A percentile compares a stretch with the other conserved stretches of the same genome.
phyloP scores from a whole-genome alignment of 495 filamentous ascomycete species.

The Daldinia decipiens region DNA sequence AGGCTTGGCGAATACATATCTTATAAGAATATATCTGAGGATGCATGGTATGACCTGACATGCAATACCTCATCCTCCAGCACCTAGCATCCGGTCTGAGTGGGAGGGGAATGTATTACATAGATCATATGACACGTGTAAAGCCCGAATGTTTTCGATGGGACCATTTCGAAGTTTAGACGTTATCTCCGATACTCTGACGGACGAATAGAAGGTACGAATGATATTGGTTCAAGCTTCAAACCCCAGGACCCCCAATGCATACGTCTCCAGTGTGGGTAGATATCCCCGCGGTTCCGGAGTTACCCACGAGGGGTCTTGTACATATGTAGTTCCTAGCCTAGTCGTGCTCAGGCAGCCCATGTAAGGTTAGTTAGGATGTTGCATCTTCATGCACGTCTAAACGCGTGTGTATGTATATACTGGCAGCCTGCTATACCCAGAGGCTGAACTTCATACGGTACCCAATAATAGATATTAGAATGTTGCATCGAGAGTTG shows the following conservation, averaged over 20 bases:
- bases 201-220: slow-evolving; percentile 11
- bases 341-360: slow-evolving; percentile 6
- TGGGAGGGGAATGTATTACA: slow-evolving; percentile 1
- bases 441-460: slow-evolving; percentile 36
- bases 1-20: background rate
- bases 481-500: background rate
- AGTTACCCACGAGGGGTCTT: slow-evolving; percentile 32
- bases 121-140: slow-evolving; percentile 33
- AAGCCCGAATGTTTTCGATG: background rate
- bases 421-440: background rate
- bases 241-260: slow-evolving; percentile 13
- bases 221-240: slow-evolving; percentile 17
- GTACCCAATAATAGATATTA: no score
- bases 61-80: background rate
- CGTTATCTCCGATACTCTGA: slow-evolving; percentile 28
- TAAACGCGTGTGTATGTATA: background rate
- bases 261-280: slow-evolving; percentile 19
- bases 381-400: slow-evolving; percentile 31
- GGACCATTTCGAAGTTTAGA: slow-evolving; percentile 4
- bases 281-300: slow-evolving; percentile 38
- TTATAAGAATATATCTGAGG: slow-evolving; percentile 7
- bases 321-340: slow-evolving; percentile 10
- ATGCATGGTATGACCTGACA: slow-evolving; percentile 1
- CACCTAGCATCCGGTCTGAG: background rate
- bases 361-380: slow-evolving; percentile 32